Conservation (phyloP, 768 basidiomycete species). For the Ramaria rubella region DNA sequence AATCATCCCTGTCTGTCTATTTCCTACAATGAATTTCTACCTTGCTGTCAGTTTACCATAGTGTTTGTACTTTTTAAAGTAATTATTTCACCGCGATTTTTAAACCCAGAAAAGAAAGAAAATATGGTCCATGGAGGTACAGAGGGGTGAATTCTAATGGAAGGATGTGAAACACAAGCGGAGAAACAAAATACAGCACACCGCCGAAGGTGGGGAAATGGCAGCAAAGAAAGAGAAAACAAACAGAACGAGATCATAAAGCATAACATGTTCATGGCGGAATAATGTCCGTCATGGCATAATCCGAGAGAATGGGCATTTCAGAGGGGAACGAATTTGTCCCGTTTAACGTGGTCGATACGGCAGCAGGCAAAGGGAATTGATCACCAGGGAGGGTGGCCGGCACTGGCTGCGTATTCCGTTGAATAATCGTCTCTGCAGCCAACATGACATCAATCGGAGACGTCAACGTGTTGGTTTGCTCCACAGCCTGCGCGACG, state of each 20-base stretch:
- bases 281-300: constrained; percentile 5
- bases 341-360: constrained; percentile 32
- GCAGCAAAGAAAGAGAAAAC: not conserved
- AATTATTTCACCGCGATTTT: not conserved
- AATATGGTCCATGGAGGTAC: constrained; percentile 1
- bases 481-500: constrained; percentile 76
- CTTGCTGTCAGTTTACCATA: not conserved
- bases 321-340: not conserved
- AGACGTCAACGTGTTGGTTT: constrained; percentile 62
- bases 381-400: constrained; percentile 17
- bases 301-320: constrained; percentile 8
- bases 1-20: not conserved
- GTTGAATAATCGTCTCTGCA: constrained; percentile 47
- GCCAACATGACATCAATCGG: constrained; percentile 79
- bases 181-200: constrained; percentile 23
- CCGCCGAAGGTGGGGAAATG: not conserved
- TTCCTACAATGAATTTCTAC: not conserved
- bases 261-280: not conserved
- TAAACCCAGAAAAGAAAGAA: not conserved
- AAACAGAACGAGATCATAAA: not conserved
- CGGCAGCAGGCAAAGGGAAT: not conserved
- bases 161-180: constrained; percentile 20
- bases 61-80: constrained; percentile 5
- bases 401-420: constrained; percentile 26
- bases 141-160: constrained; percentile 9